phyloP scores from a whole-genome alignment of 768 basidiomycete genomes.

The Ephemerocybe angulata region DNA sequence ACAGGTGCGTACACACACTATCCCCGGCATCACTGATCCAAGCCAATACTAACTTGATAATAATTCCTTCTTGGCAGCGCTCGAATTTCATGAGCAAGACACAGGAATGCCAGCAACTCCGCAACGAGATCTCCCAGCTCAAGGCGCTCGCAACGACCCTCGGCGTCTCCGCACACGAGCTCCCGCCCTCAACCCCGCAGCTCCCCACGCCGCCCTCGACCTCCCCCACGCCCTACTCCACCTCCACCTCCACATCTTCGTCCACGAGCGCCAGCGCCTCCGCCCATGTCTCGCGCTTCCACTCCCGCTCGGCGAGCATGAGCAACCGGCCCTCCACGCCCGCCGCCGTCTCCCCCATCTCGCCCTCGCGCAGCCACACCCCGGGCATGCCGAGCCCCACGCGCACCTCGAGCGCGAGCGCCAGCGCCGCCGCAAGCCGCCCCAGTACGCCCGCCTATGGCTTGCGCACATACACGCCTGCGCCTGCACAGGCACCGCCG shows the following conservation, averaged over 20 bases:
- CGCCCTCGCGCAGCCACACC: conserved; percentile 37
- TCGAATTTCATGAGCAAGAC: conserved; percentile 61
- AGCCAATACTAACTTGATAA: too few species aligned
- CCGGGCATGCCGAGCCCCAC: conserved; percentile 26
- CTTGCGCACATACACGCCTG: conserved; percentile 24
- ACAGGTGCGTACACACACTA: too few species aligned
- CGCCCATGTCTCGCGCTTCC: conserved; percentile 46
- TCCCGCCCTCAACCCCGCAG: conserved; percentile 35
- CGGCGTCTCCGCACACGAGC: conserved; percentile 30
- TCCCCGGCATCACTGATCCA: background rate
- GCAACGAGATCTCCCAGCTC: conserved; percentile 59
- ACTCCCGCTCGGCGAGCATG: conserved; percentile 55
- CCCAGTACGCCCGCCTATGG: conserved; percentile 22
- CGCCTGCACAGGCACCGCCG: conserved; percentile 15
- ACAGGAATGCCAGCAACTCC: conserved; percentile 67
- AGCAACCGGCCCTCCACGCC: conserved; percentile 26
- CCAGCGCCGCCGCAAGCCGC: conserved; percentile 23
- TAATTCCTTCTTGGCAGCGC: conserved; percentile 49
- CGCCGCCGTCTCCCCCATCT: conserved; percentile 27
- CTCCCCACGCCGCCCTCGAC: conserved; percentile 35
- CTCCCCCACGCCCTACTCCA: conserved; percentile 31
- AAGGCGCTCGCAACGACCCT: conserved; percentile 45
- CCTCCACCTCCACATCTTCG: conserved; percentile 7
- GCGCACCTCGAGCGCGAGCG: conserved; percentile 16
- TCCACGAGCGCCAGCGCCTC: background rate